A percentile compares a stretch with the other conserved stretches of the same genome.
These are phyloP conservation scores for Torulaspora delbrueckii DNA, from an alignment of 805 yeast species.

Conservation along the genomic window DNA sequence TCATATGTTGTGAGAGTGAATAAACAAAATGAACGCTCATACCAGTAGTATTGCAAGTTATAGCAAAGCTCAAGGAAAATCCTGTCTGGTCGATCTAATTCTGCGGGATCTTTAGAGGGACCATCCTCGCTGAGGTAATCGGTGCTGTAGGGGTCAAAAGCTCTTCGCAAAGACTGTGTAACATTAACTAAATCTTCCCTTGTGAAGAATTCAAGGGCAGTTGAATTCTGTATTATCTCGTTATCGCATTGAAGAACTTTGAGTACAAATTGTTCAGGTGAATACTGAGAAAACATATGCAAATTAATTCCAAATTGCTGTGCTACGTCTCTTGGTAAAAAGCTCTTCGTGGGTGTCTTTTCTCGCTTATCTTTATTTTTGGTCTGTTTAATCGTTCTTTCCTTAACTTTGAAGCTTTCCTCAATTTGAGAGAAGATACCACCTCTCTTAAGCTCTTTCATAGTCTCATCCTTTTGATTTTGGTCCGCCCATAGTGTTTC, in stretches of 20 bases:
- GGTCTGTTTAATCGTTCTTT: constrained; percentile 34
- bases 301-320: constrained; percentile 79
- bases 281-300: constrained; percentile 51
- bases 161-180: constrained; percentile 49
- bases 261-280: constrained; percentile 50
- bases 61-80: constrained; percentile 62
- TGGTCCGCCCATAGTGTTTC: constrained; percentile 60
- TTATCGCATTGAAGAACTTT: constrained; percentile 59
- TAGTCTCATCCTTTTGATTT: constrained; percentile 37
- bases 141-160: constrained; percentile 59
- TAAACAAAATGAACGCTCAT: constrained; percentile 61
- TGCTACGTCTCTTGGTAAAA: constrained; percentile 64
- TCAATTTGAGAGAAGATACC: constrained; percentile 69
- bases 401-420: constrained; percentile 49
- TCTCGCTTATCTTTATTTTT: constrained; percentile 25
- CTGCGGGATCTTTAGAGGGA: constrained; percentile 41
- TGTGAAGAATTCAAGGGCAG: constrained; percentile 64
- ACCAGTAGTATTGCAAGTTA: constrained; percentile 68
- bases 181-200: constrained; percentile 61
- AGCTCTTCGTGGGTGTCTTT: constrained; percentile 43
- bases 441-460: constrained; percentile 46
- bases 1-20: constrained; percentile 52
- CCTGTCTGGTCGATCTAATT: constrained; percentile 64
- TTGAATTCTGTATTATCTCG: constrained; percentile 47
- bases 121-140: constrained; percentile 39